phyloP scores from a whole-genome alignment of 2,329 filamentous ascomycete species.

The Aspergillus viridinutans region DNA sequence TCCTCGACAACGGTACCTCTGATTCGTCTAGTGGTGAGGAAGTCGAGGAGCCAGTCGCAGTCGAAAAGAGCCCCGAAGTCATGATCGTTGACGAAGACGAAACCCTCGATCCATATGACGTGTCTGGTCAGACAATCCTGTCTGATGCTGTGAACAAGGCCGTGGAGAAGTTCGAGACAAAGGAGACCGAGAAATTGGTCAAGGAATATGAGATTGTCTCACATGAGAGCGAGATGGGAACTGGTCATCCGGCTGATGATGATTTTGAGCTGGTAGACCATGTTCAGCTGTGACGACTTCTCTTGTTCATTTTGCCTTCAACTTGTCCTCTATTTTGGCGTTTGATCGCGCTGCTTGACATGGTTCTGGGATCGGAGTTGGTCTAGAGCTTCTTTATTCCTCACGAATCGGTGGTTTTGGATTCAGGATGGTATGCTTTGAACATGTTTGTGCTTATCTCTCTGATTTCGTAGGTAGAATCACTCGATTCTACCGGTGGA shows the following conservation, averaged over 20 bases:
- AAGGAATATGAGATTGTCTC: conserved; percentile 57
- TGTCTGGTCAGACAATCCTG: conserved; percentile 54
- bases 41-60: conserved; percentile 37
- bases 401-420: conserved; percentile 1
- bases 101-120: conserved; percentile 51
- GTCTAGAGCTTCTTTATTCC: conserved; percentile 6
- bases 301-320: background rate
- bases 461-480: background rate
- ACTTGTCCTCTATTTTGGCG: background rate
- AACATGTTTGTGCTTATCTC: background rate
- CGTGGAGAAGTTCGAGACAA: conserved; percentile 56
- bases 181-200: conserved; percentile 58
- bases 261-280: conserved; percentile 42
- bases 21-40: conserved; percentile 32
- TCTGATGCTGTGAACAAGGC: conserved; percentile 54
- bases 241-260: conserved; percentile 28
- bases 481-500: background rate
- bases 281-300: conserved; percentile 19
- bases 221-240: conserved; percentile 30
- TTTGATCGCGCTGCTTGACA: conserved; percentile 3
- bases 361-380: conserved; percentile 7
- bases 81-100: conserved; percentile 45
- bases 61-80: conserved; percentile 43
- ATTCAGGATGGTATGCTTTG: background rate
- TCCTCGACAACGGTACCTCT: conserved; percentile 22